Evolutionary conservation across 2,329 filamentous ascomycete genomes (phyloP), one percentile per base, ranked within the genome.

Genomic region (Alternaria sp.): DNA sequence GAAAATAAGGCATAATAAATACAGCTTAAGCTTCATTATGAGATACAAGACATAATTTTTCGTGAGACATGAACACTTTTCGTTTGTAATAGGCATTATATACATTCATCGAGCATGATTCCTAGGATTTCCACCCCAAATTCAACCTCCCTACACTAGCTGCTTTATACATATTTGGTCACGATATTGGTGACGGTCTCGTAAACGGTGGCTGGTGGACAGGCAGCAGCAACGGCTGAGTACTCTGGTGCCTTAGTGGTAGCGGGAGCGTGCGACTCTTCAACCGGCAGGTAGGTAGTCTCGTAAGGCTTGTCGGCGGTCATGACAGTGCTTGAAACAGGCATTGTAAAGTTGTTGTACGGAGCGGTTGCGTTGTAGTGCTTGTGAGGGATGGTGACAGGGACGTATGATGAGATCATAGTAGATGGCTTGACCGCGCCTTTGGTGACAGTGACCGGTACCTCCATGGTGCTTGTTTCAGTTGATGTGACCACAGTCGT

Each of bases 281-380:
- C 20, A 14, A 43, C 40, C 18, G 57, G 57, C 14, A 59, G 52
- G 22, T 28, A 56, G 25, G 52, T 40, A 28, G 57, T 59, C 52
- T 59, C 45, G 12, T 48, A 12, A n/a, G 57, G 52, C 52, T 59
- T 55, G 2, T 43, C 28, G 9, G 57, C 30, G 14, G 38, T 38
- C 28, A 44, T 50, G 16, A 38, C 12, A 32, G 36, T 44, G 38
- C 38, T 48, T 27, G 44, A 38, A 4, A 22, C 38, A n/a, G 45
- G 30, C 14, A 59, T 44, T 10, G 57, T 59, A 32, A 52, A 59
- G 52, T 56, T 59, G 30, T 38, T 44, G 28, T 59, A 59, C 16
- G 53, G 22, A 10, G 14, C 32, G 22, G 57, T 49, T 16, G 43
- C 28, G 30, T 54, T 54, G 40, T 44, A 38, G 27, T 34, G 51